Evolutionary conservation across 2,329 filamentous ascomycete species (phyloP), one percentile per base, ranked within the genome.

Genomic region (Colletotrichum sp.): DNA sequence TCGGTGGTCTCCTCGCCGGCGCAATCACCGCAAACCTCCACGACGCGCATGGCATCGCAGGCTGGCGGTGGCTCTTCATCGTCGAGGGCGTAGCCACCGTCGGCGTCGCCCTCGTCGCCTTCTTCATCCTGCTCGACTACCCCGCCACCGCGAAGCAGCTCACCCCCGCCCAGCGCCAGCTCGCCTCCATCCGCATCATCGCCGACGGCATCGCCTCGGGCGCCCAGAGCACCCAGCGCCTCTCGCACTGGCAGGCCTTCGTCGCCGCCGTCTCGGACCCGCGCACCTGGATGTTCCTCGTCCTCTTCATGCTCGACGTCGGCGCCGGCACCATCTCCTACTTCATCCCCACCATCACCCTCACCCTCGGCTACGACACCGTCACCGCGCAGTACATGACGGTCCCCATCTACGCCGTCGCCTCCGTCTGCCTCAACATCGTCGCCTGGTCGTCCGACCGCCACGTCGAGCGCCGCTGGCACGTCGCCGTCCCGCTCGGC

Each of bases 71-170:
- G 88, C 80, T 89, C 0, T 90, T 90, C 71, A 86, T 88, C 47
- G 80, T 86, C 43, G 90, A 93, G 82, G 93, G 93, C 8, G 85
- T 94, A 9, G 88, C 89, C 0, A 94, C 93, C 0, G 87, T 93
- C 8, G 15, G 94, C 1, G 93, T 81, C 12, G 92, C 92, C 6
- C 78, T 93, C 21, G 80, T 87, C 2, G 91, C 90, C 18, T 93
- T 91, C 82, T 93, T 92, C 88, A 88, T 92, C 81, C 91, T 94
- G 2, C 88, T 92, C 75, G 92, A 95, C 78, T 94, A 93, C 78
- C 93, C 93, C 0, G 91, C 92, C 75, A 87, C 91, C 70, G 91
- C 92, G 29, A 70, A 62, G 9, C 89, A 80, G 1, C 93, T 94
- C 78, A 89, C 87, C 0, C 85, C 87, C 2, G 85, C 86, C n/a